Evolutionary conservation across 2,329 filamentous ascomycete species (phyloP).

Genomic region (Ilyonectria robusta): DNA sequence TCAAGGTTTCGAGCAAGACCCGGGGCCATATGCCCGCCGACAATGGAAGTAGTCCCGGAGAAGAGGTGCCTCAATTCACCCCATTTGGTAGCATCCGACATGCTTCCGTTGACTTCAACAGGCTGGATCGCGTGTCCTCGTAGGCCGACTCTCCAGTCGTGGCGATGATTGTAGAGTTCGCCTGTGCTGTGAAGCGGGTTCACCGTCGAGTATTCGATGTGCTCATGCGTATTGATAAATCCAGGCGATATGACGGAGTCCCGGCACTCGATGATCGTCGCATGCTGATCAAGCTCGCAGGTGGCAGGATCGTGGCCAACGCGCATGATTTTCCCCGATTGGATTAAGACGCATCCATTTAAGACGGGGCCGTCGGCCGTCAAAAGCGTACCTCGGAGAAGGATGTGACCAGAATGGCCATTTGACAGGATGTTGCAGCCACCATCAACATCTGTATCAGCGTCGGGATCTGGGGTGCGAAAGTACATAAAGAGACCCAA

Average conservation of each 20-base stretch:
- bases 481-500: not conserved
- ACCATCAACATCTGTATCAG: not conserved
- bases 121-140: not conserved
- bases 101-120: slow-evolving; percentile 3
- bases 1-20: slow-evolving; percentile 25
- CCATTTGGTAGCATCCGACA: slow-evolving; percentile 15
- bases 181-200: slow-evolving; percentile 6
- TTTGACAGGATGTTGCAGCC: not conserved
- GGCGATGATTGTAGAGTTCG: slow-evolving; percentile 13
- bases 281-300: not conserved
- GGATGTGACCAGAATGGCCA: not conserved
- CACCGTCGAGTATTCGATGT: slow-evolving; percentile 22
- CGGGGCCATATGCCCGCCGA: slow-evolving; percentile 16
- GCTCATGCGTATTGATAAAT: slow-evolving; percentile 27
- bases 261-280: slow-evolving; percentile 11
- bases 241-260: slow-evolving; percentile 27
- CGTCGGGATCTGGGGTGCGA: not conserved
- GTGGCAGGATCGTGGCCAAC: not conserved
- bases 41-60: slow-evolving; percentile 23
- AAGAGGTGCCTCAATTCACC: slow-evolving; percentile 23
- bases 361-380: not conserved
- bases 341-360: slow-evolving; percentile 8
- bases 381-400: slow-evolving; percentile 17
- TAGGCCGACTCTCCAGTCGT: slow-evolving; percentile 24
- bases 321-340: not conserved